A percentile compares a stretch with the other conserved stretches of the same genome.
Conservation (phyloP, 805 yeast species). For the Starmerella davenportii region DNA sequence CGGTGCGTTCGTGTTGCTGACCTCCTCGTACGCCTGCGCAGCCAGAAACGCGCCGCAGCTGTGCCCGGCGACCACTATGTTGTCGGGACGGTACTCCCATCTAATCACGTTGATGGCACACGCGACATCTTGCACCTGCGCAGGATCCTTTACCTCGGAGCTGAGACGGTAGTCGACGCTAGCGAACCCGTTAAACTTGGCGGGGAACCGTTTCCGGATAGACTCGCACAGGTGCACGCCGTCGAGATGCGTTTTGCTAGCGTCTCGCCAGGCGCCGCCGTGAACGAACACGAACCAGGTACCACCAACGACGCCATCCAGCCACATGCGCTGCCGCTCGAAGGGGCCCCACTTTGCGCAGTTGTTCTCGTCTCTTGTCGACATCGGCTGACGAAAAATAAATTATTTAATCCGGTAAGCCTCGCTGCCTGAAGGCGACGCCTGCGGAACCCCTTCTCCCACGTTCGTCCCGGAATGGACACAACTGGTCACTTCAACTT, state of each 20-base stretch:
- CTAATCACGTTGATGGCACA: constrained; percentile 25
- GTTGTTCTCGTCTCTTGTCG: background rate
- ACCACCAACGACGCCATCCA: background rate
- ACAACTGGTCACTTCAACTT: background rate
- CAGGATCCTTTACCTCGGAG: constrained; percentile 45
- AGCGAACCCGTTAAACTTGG: constrained; percentile 18
- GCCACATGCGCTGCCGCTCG: constrained; percentile 2
- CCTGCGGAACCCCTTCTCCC: no score
- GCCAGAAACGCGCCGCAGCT: constrained; percentile 63
- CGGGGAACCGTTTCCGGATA: constrained; percentile 16
- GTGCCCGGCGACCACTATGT: constrained; percentile 41
- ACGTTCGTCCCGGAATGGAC: background rate
- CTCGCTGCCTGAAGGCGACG: no score
- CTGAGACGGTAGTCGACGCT: constrained; percentile 50
- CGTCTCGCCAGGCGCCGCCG: constrained; percentile 84
- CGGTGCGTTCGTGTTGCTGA: constrained; percentile 14
- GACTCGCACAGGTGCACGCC: constrained; percentile 24
- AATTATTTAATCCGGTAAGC: no score
- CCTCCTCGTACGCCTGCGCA: constrained; percentile 26
- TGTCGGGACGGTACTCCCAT: constrained; percentile 16
- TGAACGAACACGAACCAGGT: constrained; percentile 40
- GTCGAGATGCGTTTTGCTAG: constrained; percentile 40
- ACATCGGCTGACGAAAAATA: background rate
- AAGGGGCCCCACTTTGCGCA: constrained; percentile 1
- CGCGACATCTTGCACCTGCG: constrained; percentile 38